phyloP scores from a whole-genome alignment of 345 rosid species.

The Brassica cretica region DNA sequence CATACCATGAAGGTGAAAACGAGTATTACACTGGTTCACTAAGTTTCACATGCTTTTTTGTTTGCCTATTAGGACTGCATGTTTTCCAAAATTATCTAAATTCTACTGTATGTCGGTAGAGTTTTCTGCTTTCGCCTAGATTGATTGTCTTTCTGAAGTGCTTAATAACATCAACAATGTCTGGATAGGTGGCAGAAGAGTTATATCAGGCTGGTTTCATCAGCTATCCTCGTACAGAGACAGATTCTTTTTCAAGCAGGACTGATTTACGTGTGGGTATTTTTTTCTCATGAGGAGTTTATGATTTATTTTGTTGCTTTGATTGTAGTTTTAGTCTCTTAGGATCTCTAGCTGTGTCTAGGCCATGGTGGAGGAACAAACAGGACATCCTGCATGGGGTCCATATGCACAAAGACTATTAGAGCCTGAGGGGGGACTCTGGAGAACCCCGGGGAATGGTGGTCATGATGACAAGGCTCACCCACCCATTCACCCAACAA shows the following conservation, averaged over 20 bases:
- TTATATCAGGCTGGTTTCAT: conserved; percentile 94
- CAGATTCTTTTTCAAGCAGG: conserved; percentile 80
- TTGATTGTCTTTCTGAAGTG: conserved; percentile 2
- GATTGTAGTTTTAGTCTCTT: conserved; percentile 29
- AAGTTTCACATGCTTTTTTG: not conserved
- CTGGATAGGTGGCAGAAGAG: conserved; percentile 90
- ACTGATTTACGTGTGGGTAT: conserved; percentile 89
- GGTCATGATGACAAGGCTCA: conserved; percentile 99
- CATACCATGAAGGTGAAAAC: conserved; percentile 82
- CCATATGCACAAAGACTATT: conserved; percentile 76
- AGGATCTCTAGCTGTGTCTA: conserved; percentile 40
- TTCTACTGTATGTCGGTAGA: not conserved
- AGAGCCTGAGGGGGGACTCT: conserved; percentile 72
- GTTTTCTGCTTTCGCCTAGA: conserved; percentile 19
- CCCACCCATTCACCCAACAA: conserved; percentile 98
- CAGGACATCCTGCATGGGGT: conserved; percentile 89
- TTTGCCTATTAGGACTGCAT: conserved; percentile 18
- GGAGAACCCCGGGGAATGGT: conserved; percentile 94
- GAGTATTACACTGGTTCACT: conserved; percentile 4
- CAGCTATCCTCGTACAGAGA: conserved; percentile 99
- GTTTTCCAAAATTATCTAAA: not conserved
- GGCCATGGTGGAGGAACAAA: conserved; percentile 86
- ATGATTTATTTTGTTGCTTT: conserved; percentile 18
- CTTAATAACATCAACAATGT: conserved; percentile 17
- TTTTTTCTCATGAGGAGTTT: conserved; percentile 32